These are phyloP conservation scores for Peziza echinospora DNA, from an alignment of 495 filamentous ascomycete genomes.

Conservation along the genomic window DNA sequence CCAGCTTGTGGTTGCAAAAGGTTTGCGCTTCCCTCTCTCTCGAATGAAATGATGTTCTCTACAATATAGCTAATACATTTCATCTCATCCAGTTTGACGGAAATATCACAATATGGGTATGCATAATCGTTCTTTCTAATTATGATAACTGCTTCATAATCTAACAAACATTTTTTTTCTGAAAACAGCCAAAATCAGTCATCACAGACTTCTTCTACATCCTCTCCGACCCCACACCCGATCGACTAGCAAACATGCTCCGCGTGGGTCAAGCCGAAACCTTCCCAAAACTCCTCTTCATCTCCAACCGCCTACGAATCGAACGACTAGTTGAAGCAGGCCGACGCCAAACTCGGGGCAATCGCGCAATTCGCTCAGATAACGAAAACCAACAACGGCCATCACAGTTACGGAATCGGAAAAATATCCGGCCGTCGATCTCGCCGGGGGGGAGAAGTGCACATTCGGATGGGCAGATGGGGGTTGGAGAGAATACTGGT, in stretches of 20 bases:
- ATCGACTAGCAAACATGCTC: slow-evolving; percentile 67
- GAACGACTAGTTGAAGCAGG: slow-evolving; percentile 63
- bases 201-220: slow-evolving; percentile 66
- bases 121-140: slow-evolving; percentile 7
- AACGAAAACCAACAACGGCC: not conserved
- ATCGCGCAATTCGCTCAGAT: not conserved
- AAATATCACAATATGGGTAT: slow-evolving; percentile 67
- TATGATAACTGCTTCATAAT: too few species aligned
- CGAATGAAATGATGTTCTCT: too few species aligned
- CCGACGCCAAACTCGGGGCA: slow-evolving; percentile 28
- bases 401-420: not conserved
- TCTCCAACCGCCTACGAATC: slow-evolving; percentile 63
- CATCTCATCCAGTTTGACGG: too few species aligned
- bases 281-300: slow-evolving; percentile 78
- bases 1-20: slow-evolving; percentile 83
- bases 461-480: not conserved
- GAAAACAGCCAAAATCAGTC: slow-evolving; percentile 43
- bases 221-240: slow-evolving; percentile 53
- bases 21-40: too few species aligned
- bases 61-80: too few species aligned
- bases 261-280: slow-evolving; percentile 64
- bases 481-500: too few species aligned
- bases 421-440: too few species aligned
- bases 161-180: too few species aligned
- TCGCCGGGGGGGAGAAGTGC: not conserved